Base-by-base conservation (phyloP, 75 land plant genomes). In the Chamaecyparis obtusa region DNA sequence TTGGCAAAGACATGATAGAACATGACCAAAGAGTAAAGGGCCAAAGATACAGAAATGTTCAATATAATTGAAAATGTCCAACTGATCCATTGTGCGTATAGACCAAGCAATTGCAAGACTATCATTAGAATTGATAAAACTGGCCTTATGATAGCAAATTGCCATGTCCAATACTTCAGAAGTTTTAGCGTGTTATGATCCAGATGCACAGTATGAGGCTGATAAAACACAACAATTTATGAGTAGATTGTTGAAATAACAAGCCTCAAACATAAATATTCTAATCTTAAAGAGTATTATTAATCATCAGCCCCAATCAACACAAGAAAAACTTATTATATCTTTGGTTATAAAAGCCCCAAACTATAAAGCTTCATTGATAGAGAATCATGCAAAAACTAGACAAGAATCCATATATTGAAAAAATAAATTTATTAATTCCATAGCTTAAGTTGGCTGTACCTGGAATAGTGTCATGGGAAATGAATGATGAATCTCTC, bases 141-240 rank as follows among this genome's bases (percentile, higher is more conserved):
- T 9, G 99, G 99, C 43, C 99, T 90, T 85, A 98, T 91, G 27
- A 95, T 87, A 17, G 97, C 99, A 93, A 97, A 98, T 60, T 98
- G 99, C 99, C 99, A 98, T 87, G 99, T 98, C 98, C 99, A 98
- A 83, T 89, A 89, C 88, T 98, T 96, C 44, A 98, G 95, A 74
- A 93, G 96, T 87, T 89, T 94, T 60, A 97, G 84, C 21, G 93
- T 92, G 24, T 89, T 84, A 71, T 91, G 96, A 32, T 98, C 93
- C 85, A 97, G 85, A 39, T 92, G 96, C n/a, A 91, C 93, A 13
- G 91, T 93, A 7, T 86, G 93, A 55, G 95, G 98, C 99, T 98
- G 97, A 87, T 93, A 69, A 36, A 39, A 30, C 21, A 51, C 21
- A n/a, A 48, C 39, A 84, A 76, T 17, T 51, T 35, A 76, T 84